Percentiles rank a stretch among this genome's conserved stretches.
Conservation (phyloP, 345 rosid genomes). For the Toxicodendron radicans region DNA sequence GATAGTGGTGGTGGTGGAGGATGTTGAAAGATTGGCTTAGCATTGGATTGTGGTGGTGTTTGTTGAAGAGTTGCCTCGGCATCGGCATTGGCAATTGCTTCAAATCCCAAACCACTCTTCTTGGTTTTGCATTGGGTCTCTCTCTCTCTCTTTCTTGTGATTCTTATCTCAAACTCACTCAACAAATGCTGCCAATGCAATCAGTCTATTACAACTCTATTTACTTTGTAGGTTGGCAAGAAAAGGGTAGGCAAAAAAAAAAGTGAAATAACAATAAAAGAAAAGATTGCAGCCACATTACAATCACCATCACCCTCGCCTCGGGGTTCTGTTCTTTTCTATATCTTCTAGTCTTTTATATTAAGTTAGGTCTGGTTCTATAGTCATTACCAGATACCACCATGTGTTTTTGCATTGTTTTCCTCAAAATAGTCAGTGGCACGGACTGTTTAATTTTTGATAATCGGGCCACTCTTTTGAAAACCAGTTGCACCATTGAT, state of each 20-base stretch:
- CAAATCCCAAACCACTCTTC: slow-evolving; percentile 63
- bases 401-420: slow-evolving; percentile 88
- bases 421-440: slow-evolving; percentile 50
- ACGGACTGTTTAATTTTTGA: slow-evolving; percentile 50
- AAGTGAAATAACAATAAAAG: slow-evolving; percentile 22
- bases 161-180: slow-evolving; percentile 28
- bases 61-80: slow-evolving; percentile 44
- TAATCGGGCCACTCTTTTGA: slow-evolving; percentile 40
- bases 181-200: slow-evolving; percentile 10
- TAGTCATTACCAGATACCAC: slow-evolving; percentile 21
- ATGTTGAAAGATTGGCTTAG: slow-evolving; percentile 24
- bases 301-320: slow-evolving; percentile 39
- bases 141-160: slow-evolving; percentile 23
- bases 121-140: slow-evolving; percentile 62
- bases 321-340: slow-evolving; percentile 67
- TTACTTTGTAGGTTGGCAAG: slow-evolving; percentile 54
- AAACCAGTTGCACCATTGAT: slow-evolving; percentile 29
- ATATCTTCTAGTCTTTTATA: slow-evolving; percentile 17
- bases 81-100: slow-evolving; percentile 62
- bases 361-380: slow-evolving; percentile 26
- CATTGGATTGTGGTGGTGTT: slow-evolving; percentile 23
- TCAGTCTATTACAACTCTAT: slow-evolving; percentile 13
- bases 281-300: slow-evolving; percentile 37
- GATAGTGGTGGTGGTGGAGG: slow-evolving; percentile 20
- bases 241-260: slow-evolving; percentile 31